Percentiles rank a stretch among this genome's conserved stretches.
Conservation (phyloP, 1,284 basidiomycete species). For the Ceratobasidium sp. region DNA sequence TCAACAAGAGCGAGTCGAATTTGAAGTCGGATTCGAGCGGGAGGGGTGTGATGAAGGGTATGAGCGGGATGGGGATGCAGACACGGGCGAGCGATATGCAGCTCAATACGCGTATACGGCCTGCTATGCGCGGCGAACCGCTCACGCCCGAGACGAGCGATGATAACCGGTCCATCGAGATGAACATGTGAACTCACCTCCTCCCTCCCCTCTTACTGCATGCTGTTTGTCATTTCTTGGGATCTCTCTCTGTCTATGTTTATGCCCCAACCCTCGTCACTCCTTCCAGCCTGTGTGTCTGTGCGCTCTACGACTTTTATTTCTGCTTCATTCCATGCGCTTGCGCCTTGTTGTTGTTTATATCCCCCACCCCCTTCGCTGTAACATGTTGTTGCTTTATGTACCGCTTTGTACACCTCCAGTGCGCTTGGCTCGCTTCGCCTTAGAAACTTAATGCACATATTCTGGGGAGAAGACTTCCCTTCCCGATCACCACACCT, state of each 20-base stretch:
- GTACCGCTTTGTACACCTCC: background rate
- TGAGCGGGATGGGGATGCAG: background rate
- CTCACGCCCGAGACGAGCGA: slow-evolving; percentile 44
- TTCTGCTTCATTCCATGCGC: slow-evolving; percentile 3
- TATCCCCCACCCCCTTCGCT: background rate
- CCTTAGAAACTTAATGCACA: background rate
- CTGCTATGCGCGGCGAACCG: slow-evolving; percentile 31
- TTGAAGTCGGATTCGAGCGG: background rate
- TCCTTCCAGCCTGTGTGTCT: slow-evolving; percentile 25
- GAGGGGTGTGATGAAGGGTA: background rate
- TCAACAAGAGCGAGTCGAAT: slow-evolving; percentile 41
- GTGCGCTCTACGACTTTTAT: background rate
- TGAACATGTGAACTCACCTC: background rate
- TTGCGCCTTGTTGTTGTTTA: slow-evolving; percentile 18
- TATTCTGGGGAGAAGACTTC: background rate
- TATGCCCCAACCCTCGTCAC: too few relatives aligned
- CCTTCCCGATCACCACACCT: slow-evolving; percentile 7
- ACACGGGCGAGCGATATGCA: slow-evolving; percentile 28
- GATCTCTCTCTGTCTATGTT: slow-evolving; percentile 5
- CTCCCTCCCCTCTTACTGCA: background rate
- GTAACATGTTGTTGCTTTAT: background rate
- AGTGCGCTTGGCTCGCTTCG: background rate
- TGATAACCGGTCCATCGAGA: slow-evolving; percentile 30
- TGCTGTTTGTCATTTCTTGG: slow-evolving; percentile 5
- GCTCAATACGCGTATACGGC: slow-evolving; percentile 28